Percentiles rank a stretch among this genome's conserved stretches.
These are phyloP conservation scores for Trichomonas vaginalis DNA, from an alignment of 208 protist species.

Conservation along the genomic window DNA sequence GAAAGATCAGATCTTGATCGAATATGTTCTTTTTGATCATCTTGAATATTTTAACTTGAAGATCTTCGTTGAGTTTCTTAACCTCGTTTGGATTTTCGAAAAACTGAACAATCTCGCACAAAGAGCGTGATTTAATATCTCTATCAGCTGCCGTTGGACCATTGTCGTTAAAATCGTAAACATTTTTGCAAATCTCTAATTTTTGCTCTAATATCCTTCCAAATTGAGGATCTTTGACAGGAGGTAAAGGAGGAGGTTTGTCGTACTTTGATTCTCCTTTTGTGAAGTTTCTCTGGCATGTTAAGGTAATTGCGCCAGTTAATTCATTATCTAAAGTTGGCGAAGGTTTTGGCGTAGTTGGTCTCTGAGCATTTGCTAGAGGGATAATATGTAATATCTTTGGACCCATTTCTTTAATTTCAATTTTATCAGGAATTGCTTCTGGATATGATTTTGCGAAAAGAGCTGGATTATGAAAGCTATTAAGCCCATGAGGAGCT, in stretches of 20 bases:
- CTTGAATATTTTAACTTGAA: background rate
- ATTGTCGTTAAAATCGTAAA: background rate
- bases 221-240: background rate
- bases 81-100: background rate
- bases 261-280: background rate
- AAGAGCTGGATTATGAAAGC: background rate
- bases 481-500: background rate
- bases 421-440: background rate
- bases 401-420: background rate
- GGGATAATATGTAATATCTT: background rate
- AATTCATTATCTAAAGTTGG: background rate
- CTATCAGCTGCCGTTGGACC: background rate
- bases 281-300: background rate
- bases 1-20: background rate
- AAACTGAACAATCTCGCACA: background rate
- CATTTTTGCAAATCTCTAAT: background rate
- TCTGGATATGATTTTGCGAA: background rate
- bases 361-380: background rate
- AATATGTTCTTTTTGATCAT: background rate
- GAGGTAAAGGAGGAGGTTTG: background rate
- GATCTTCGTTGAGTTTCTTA: background rate
- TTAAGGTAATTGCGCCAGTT: background rate
- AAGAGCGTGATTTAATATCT: background rate
- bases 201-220: background rate
- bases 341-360: background rate